Evolutionary conservation across 306 rosid genomes (phyloP).

Genomic region (Acmispon strigosus): DNA sequence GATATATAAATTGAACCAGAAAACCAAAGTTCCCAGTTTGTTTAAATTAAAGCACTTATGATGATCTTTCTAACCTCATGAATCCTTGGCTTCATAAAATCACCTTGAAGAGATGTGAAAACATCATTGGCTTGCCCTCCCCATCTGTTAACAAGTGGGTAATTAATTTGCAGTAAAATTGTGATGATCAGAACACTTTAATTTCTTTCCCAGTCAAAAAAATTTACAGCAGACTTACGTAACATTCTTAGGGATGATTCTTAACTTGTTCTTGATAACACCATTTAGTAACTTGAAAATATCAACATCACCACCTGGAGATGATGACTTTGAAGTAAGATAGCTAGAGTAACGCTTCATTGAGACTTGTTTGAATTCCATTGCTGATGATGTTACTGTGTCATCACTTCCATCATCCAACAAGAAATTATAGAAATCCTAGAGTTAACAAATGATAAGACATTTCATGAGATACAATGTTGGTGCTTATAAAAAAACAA

Average conservation of each 20-base stretch:
- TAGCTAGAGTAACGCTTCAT: constrained; percentile 43
- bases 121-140: constrained; percentile 46
- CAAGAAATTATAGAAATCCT: constrained; percentile 80
- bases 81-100: constrained; percentile 89
- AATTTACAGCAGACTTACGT: constrained; percentile 36
- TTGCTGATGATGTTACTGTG: constrained; percentile 16
- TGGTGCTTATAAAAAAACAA: too few species aligned
- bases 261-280: constrained; percentile 58
- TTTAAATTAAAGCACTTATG: too few species aligned
- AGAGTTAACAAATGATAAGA: background rate
- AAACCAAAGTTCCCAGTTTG: too few species aligned
- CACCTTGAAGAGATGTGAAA: constrained; percentile 34
- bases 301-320: constrained; percentile 37
- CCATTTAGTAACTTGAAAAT: constrained; percentile 56
- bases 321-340: constrained; percentile 31
- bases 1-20: too few species aligned
- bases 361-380: constrained; percentile 19
- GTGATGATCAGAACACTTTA: background rate
- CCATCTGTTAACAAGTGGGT: constrained; percentile 60
- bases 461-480: background rate
- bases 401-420: constrained; percentile 34
- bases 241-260: constrained; percentile 52
- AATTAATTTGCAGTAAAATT: background rate
- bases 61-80: constrained; percentile 46
- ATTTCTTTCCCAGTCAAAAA: background rate